Conservation (phyloP, 1,284 basidiomycete species). For the Ceratobasidium sp. region DNA sequence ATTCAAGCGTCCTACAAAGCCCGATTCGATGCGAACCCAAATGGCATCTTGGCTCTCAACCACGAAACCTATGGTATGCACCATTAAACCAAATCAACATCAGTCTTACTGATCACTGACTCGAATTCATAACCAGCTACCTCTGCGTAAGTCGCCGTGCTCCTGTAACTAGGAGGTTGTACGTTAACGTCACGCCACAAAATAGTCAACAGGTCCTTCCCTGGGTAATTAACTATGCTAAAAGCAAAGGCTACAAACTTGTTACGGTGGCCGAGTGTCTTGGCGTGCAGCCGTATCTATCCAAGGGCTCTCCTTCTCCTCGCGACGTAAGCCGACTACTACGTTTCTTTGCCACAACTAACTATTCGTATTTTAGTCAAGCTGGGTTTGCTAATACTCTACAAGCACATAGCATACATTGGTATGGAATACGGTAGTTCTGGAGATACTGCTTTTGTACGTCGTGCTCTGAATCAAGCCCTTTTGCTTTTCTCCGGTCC, state of each 20-base stretch:
- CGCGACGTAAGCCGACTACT: constrained; percentile 15
- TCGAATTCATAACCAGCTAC: neutral
- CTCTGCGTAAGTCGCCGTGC: constrained; percentile 9
- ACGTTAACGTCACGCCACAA: neutral
- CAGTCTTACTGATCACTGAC: neutral
- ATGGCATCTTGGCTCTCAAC: constrained; percentile 35
- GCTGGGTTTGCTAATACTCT: constrained; percentile 19
- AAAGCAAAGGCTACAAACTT: constrained; percentile 40
- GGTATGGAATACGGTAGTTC: neutral
- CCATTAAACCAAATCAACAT: neutral
- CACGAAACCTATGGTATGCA: constrained; percentile 25
- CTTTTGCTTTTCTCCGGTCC: neutral
- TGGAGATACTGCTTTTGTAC: neutral
- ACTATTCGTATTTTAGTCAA: neutral
- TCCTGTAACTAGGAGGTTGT: neutral
- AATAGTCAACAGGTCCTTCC: constrained; percentile 37
- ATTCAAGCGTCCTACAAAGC: constrained; percentile 29
- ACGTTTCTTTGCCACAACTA: neutral
- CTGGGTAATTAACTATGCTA: constrained; percentile 37
- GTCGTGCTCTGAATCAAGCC: neutral
- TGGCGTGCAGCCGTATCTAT: constrained; percentile 16
- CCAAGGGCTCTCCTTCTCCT: constrained; percentile 5
- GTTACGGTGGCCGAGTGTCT: constrained; percentile 40
- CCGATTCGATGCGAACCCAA: constrained; percentile 30
- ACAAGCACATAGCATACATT: neutral